Evolutionary conservation across 2,329 filamentous ascomycete genomes (phyloP), one percentile per base, ranked within the genome.

Genomic region (Thielaviopsis populi): DNA sequence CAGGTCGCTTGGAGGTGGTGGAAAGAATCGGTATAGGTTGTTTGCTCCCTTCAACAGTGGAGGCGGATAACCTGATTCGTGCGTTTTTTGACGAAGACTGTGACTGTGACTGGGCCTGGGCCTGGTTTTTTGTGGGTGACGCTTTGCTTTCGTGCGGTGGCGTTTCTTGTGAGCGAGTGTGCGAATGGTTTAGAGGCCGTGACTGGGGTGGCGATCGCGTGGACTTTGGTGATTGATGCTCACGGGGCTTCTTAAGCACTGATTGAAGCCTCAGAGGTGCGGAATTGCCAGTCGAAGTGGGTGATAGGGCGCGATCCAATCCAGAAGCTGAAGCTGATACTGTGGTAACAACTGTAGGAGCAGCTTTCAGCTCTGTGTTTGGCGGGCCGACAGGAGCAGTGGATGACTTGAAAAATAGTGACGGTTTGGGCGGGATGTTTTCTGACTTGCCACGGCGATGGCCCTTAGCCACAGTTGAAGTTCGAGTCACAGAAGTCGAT

Each of bases 401-500:
- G 17, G 54, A 15, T 3, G 60, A 63, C 61, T 65, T 63, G 13
- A 60, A 30, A 27, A 65, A 15, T 30, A 42, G 33, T 4, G 64
- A 54, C 17, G 37, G 41, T 30, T 65, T 65, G 2, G 61, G 61
- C 53, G 64, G 64, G n/a, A 63, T 60, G 41, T 65, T 65, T 33
- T 65, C 64, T 17, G 64, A 65, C 19, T 63, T 61, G 48, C 63
- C 48, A 63, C 62, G 54, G 59, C 42, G 63, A 63, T 67, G 63
- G 54, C 67, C 67, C 63, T 68, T 67, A 66, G 69, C 71, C 69
- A 68, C 66, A 69, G 46, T 33, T 24, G 63, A 61, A 40, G 59
- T 59, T 46, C 68, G 69, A 68, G 75, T 74, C 69, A 74, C 74
- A 67, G 75, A 71, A 67, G 75, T 74, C 66, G 75, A 75, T 19